Evolutionary conservation across 2,329 filamentous ascomycete species (phyloP), one percentile per base, ranked within the genome.

Genomic region (Apiospora pterosperma): DNA sequence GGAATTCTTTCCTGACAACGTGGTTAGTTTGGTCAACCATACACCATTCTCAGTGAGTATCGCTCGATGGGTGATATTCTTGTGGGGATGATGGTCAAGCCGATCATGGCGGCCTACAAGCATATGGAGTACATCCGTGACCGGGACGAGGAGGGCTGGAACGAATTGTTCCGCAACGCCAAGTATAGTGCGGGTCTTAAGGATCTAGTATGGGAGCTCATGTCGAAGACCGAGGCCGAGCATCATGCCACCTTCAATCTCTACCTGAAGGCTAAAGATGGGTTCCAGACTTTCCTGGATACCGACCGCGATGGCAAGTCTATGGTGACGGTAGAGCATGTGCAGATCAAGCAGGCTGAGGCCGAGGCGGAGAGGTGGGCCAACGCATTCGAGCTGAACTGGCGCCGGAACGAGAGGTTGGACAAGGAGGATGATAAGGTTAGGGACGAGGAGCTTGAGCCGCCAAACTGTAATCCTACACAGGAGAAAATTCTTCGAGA

Each of bases 31-130:
- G n/a, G 28, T 16, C 44, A 14, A 23, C 61, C 36, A 28, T 76
- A 75, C 67, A 76, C 74, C 3, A 67, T 74, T 23, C 55, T 73
- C 60, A 75, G 71, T 62, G 74, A 75, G 63, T 72, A 72, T 64
- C 70, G 73, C 42, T 71, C 73, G 1, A 21, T 75, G 5, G 74
- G 71, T 21, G 72, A 75, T 64, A 68, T 75, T 60, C 64, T 75
- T 44, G 69, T 72, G 38, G 69, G 65, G 28, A 75, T 76, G 74
- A 76, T 76, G 74, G 41, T 73, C n/a, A 61, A 62, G 41, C 70
- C 72, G 5, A 10, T n/a, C 14, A n/a, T 39, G 23, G 64, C 14
- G 5, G 52, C 25, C 19, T 34, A 44, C 11, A 36, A 36, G 11
- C 48, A 62, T 14, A 19, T 63, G 28, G 68, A 71, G 34, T 59